These are phyloP conservation scores for Lactifluus subvellereus DNA, from an alignment of 768 basidiomycete species.

Conservation along the genomic window DNA sequence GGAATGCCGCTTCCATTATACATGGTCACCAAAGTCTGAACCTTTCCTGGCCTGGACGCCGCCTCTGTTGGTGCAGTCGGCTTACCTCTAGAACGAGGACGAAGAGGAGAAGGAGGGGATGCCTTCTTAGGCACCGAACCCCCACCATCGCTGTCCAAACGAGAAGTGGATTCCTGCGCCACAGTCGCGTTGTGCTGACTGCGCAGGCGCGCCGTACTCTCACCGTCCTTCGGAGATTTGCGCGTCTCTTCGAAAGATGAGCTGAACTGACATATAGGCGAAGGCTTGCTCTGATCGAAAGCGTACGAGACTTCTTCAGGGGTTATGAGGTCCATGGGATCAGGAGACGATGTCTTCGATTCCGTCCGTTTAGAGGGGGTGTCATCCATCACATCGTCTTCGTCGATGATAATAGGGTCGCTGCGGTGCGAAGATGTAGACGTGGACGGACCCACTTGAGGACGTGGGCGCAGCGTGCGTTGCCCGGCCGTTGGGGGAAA, in stretches of 20 bases:
- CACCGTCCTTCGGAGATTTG: conserved; percentile 8
- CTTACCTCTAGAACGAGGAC: not conserved
- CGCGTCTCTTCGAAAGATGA: not conserved
- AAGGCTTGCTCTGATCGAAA: conserved; percentile 8
- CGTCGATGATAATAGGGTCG: conserved; percentile 8
- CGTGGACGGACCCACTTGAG: not conserved
- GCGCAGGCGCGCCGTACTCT: conserved; percentile 14
- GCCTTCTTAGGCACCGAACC: not conserved
- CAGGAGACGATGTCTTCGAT: conserved; percentile 5
- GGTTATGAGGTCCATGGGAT: conserved; percentile 11
- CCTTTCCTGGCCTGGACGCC: not conserved
- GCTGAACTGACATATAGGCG: conserved; percentile 5
- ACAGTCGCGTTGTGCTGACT: not conserved
- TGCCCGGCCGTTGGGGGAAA: not conserved
- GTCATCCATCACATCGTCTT: conserved; percentile 2
- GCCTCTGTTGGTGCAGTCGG: not conserved
- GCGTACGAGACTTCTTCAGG: not conserved
- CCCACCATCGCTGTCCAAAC: not conserved
- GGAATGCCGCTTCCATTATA: not conserved
- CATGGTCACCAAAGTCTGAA: not conserved
- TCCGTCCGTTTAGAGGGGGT: not conserved
- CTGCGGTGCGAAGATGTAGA: not conserved
- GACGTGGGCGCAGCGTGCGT: not conserved
- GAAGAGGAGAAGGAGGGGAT: not conserved
- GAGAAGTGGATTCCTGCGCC: not conserved